Percentiles rank a stretch among this genome's conserved stretches.
Evolutionary conservation across 257 asterid genomes (phyloP).

Genomic region (Penstemon barbatus): DNA sequence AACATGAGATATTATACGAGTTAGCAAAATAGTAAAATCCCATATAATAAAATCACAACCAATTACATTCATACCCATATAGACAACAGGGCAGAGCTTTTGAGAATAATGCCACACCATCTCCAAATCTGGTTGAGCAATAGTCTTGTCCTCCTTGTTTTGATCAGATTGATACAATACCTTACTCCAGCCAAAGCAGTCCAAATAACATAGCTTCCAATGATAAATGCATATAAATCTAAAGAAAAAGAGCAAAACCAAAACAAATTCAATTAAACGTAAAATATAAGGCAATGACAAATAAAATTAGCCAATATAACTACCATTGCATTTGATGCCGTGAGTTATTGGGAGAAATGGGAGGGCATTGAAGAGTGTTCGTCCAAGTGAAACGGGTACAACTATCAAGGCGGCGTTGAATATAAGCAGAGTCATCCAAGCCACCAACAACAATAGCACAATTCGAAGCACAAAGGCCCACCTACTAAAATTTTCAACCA

Average conservation of each 20-base stretch:
- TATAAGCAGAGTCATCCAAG: conserved; percentile 92
- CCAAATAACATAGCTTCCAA: conserved; percentile 98
- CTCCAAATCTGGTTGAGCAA: conserved; percentile 75
- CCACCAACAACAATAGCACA: conserved; percentile 74
- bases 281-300: conserved; percentile 12
- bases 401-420: conserved; percentile 83
- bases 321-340: conserved; percentile 96
- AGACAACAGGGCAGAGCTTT: conserved; percentile 77
- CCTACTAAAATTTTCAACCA: conserved; percentile 60
- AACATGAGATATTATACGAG: conserved; percentile 16
- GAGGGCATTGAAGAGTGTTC: conserved; percentile 70
- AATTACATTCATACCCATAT: conserved; percentile 72
- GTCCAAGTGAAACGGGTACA: conserved; percentile 88
- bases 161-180: conserved; percentile 71
- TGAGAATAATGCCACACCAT: conserved; percentile 86
- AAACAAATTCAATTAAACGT: background rate
- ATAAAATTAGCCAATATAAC: conserved; percentile 19
- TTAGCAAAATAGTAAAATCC: conserved; percentile 15
- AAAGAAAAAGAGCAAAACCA: conserved; percentile 13
- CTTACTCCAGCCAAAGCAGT: conserved; percentile 88
- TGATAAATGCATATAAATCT: conserved; percentile 91
- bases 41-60: conserved; percentile 10
- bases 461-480: conserved; percentile 87
- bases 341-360: conserved; percentile 92
- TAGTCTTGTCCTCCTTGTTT: conserved; percentile 63